Evolutionary conservation across 2,329 filamentous ascomycete genomes (phyloP).

Genomic region (Fusarium sp.): DNA sequence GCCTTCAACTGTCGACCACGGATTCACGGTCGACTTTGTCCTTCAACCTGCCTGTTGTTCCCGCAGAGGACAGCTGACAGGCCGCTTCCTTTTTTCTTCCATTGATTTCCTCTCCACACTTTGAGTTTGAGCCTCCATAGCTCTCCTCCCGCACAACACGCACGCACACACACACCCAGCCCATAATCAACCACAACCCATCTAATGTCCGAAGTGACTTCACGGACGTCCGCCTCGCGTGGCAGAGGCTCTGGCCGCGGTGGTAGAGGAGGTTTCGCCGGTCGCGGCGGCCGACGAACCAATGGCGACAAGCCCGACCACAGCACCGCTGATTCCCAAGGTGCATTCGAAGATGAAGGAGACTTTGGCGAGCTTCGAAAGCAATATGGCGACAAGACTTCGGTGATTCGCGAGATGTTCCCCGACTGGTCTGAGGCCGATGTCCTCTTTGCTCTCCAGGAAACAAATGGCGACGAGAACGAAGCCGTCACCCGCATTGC

Average conservation of each 20-base stretch:
- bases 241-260: conserved; percentile 92
- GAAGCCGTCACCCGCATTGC: conserved; percentile 81
- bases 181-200: conserved; percentile 53
- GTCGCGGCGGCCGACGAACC: conserved; percentile 77
- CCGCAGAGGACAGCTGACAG: conserved; percentile 54
- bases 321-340: conserved; percentile 68
- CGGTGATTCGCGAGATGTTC: conserved; percentile 90
- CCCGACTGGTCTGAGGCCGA: conserved; percentile 96
- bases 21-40: conserved; percentile 47
- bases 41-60: conserved; percentile 47
- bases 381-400: conserved; percentile 82
- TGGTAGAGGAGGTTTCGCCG: conserved; percentile 79
- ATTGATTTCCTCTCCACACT: conserved; percentile 46
- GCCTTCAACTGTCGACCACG: conserved; percentile 46
- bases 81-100: conserved; percentile 41
- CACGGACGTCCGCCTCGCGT: conserved; percentile 83
- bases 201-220: conserved; percentile 94
- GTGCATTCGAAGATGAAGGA: conserved; percentile 80
- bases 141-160: conserved; percentile 42
- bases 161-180: conserved; percentile 40
- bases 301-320: conserved; percentile 75
- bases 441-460: conserved; percentile 90
- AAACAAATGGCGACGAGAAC: conserved; percentile 83
- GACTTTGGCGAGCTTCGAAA: conserved; percentile 93
- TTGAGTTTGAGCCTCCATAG: conserved; percentile 43